Conservation (phyloP, 1,284 basidiomycete species). For the Ceratobasidium sp. region DNA sequence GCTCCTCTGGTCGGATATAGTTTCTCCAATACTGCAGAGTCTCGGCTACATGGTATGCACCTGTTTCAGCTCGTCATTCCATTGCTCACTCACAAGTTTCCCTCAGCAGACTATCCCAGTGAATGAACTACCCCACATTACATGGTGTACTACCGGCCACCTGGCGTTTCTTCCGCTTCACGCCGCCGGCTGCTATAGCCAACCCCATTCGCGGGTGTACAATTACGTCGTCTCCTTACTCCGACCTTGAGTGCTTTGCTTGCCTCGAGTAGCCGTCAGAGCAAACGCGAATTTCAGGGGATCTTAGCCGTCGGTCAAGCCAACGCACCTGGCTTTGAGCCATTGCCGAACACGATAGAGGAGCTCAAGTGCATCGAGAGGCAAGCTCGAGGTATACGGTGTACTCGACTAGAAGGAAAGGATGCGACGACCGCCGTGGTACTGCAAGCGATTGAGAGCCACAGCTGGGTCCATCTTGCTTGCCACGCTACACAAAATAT, state of each 20-base stretch:
- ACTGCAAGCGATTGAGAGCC: neutral
- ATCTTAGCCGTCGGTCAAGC: neutral
- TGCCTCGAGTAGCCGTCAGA: too few relatives aligned
- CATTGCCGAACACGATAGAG: neutral
- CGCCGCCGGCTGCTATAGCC: neutral
- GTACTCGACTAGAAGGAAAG: neutral
- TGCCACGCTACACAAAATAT: slow-evolving; percentile 26
- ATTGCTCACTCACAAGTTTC: too few relatives aligned
- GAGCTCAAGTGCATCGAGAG: slow-evolving; percentile 6
- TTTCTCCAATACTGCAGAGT: slow-evolving; percentile 13
- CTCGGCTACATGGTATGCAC: neutral
- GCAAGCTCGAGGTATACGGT: neutral
- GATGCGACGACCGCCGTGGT: neutral
- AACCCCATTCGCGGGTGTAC: neutral
- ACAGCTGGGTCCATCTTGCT: slow-evolving; percentile 30
- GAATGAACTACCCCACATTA: too few relatives aligned
- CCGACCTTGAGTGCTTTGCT: neutral
- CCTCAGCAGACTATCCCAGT: too few relatives aligned
- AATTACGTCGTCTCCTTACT: neutral
- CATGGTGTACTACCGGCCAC: neutral
- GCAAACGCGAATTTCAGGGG: neutral
- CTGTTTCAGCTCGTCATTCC: too few relatives aligned
- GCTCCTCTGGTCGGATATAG: slow-evolving; percentile 14
- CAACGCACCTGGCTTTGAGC: neutral
- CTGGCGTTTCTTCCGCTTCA: neutral